Evolutionary conservation across 2,329 filamentous ascomycete species (phyloP).

Genomic region (Penicillium griseofulvum): DNA sequence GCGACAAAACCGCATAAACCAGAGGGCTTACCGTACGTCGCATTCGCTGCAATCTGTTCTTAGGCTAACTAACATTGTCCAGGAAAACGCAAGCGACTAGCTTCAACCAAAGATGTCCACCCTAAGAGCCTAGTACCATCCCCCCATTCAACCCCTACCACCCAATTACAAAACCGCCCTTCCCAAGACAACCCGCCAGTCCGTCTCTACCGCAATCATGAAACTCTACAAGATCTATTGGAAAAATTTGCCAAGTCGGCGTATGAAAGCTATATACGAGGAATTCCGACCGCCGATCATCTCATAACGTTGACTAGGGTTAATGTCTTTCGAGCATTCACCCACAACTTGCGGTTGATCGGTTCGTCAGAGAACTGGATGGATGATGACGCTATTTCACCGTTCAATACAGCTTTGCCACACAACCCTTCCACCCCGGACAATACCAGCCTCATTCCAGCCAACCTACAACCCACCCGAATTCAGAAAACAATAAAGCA

Average conservation of each 20-base stretch:
- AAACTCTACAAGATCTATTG: slow-evolving; percentile 6
- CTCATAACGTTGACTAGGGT: slow-evolving; percentile 34
- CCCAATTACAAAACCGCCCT: not conserved
- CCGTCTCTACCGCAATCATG: not conserved
- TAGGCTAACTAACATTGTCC: not conserved
- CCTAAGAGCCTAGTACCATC: slow-evolving; percentile 11
- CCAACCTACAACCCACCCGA: slow-evolving; percentile 37
- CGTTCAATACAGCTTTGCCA: slow-evolving; percentile 17
- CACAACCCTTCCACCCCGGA: not conserved
- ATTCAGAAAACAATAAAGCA: slow-evolving; percentile 40
- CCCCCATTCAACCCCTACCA: not conserved
- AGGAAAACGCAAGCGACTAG: slow-evolving; percentile 25
- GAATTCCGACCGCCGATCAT: slow-evolving; percentile 31
- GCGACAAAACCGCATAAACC: slow-evolving; percentile 33
- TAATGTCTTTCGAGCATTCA: slow-evolving; percentile 37
- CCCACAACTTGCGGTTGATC: slow-evolving; percentile 29
- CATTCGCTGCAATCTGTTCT: not conserved
- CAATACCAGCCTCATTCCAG: slow-evolving; percentile 21
- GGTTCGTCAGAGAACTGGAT: slow-evolving; percentile 26
- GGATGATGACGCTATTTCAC: slow-evolving; percentile 30
- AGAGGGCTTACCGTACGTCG: slow-evolving; percentile 29
- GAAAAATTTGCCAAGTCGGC: slow-evolving; percentile 21
- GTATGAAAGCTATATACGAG: slow-evolving; percentile 25
- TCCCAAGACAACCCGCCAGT: not conserved
- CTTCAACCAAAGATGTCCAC: slow-evolving; percentile 11